phyloP scores from a whole-genome alignment of 169 alveolate species.

The Plasmodium inui region DNA sequence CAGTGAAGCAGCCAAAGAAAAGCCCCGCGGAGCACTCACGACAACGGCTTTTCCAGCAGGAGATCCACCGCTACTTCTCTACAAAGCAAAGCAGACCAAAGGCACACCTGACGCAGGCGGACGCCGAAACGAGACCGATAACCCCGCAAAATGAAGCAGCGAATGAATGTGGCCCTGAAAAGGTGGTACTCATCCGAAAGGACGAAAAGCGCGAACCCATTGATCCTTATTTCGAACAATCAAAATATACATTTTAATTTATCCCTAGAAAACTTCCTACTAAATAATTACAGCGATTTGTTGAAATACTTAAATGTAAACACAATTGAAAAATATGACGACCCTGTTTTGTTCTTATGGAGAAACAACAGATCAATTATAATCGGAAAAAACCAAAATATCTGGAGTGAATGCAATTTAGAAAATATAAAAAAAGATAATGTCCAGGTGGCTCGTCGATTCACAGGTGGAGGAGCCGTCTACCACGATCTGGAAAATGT shows the following conservation, averaged over 20 bases:
- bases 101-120: background rate
- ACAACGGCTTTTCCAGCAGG: background rate
- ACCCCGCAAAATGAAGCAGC: background rate
- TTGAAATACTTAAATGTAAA: conserved; percentile 49
- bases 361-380: conserved; percentile 92
- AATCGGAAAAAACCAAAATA: conserved; percentile 94
- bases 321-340: conserved; percentile 48
- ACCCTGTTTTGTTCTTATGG: conserved; percentile 93
- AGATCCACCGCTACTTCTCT: background rate
- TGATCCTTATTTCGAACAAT: conserved; percentile 78
- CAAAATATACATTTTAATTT: conserved; percentile 82
- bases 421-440: conserved; percentile 86
- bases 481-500: conserved; percentile 93
- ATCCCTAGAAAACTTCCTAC: conserved; percentile 81
- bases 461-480: conserved; percentile 97
- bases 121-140: background rate
- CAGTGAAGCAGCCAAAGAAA: background rate
- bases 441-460: conserved; percentile 92
- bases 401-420: conserved; percentile 95
- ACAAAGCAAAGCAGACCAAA: background rate
- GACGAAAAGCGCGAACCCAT: conserved; percentile 1
- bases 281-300: conserved; percentile 71
- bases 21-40: background rate
- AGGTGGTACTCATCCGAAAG: conserved; percentile 16
- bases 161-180: background rate